Evolutionary conservation across 345 rosid genomes (phyloP).

Genomic region (Dimocarpus longan): DNA sequence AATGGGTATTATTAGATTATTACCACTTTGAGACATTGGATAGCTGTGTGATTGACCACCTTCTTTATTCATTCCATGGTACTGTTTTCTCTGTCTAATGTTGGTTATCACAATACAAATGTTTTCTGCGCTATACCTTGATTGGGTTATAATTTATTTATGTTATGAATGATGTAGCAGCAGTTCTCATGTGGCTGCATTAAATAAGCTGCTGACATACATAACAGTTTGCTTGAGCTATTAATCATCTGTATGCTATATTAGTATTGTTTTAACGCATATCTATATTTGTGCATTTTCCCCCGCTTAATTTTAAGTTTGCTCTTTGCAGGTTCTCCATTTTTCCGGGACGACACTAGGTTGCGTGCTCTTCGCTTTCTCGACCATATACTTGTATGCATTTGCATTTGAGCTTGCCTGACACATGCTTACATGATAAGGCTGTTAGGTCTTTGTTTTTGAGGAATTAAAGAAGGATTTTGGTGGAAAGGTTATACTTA

Average conservation of each 20-base stretch:
- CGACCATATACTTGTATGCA: conserved; percentile 95
- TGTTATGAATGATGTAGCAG: background rate
- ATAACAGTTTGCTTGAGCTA: background rate
- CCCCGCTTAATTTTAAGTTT: conserved; percentile 16
- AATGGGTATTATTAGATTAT: background rate
- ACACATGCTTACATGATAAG: conserved; percentile 15
- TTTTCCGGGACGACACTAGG: conserved; percentile 91
- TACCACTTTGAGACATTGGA: background rate
- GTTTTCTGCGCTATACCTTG: background rate
- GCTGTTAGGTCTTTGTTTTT: conserved; percentile 13
- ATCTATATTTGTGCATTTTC: conserved; percentile 9
- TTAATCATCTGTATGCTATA: background rate
- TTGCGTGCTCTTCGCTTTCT: conserved; percentile 99
- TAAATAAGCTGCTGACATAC: background rate
- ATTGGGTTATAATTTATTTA: background rate
- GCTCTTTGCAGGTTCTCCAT: conserved; percentile 66
- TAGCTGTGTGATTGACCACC: background rate
- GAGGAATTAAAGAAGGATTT: conserved; percentile 3
- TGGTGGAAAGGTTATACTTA: background rate
- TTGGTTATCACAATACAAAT: background rate
- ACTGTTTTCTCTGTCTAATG: background rate
- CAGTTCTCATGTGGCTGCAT: background rate
- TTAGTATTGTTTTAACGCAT: background rate
- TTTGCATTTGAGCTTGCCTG: conserved; percentile 24
- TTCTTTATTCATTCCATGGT: background rate